Conservation (phyloP, 805 yeast species). For the Kazachstania bromeliacearum region DNA sequence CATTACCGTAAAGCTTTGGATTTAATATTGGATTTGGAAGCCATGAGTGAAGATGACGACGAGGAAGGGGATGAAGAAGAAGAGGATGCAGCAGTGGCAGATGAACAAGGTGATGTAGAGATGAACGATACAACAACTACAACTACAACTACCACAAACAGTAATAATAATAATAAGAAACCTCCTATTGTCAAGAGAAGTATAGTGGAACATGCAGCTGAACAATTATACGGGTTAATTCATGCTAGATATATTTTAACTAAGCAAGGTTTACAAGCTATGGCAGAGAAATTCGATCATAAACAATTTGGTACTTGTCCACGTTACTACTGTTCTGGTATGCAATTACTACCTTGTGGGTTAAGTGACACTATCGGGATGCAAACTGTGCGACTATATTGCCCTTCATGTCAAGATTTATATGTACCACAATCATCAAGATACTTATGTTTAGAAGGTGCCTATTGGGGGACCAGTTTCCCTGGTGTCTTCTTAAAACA, state of each 20-base stretch:
- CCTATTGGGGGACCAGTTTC: constrained; percentile 92
- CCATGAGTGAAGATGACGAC: constrained; percentile 32
- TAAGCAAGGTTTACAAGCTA: constrained; percentile 77
- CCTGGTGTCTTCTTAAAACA: constrained; percentile 86
- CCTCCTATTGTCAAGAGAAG: constrained; percentile 42
- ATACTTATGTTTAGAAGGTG: constrained; percentile 86
- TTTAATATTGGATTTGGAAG: constrained; percentile 76
- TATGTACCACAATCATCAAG: constrained; percentile 84
- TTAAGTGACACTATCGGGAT: constrained; percentile 83
- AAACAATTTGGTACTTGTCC: constrained; percentile 90
- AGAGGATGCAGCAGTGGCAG: constrained; percentile 12
- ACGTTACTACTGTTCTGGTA: constrained; percentile 78
- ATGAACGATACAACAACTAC: constrained; percentile 10
- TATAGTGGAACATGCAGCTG: constrained; percentile 83
- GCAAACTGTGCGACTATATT: constrained; percentile 84
- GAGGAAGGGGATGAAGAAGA: constrained; percentile 15
- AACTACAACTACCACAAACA: constrained; percentile 4
- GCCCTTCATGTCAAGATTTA: constrained; percentile 90
- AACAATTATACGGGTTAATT: constrained; percentile 82
- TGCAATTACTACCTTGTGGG: constrained; percentile 87
- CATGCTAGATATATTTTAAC: constrained; percentile 88
- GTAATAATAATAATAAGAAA: constrained; percentile 14
- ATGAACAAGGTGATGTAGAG: constrained; percentile 15
- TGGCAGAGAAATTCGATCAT: constrained; percentile 89
- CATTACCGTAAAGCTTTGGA: constrained; percentile 88